Percentiles rank a stretch among this genome's conserved stretches.
These are phyloP conservation scores for Tolypocladium ophioglossoides DNA, from an alignment of 2,329 filamentous ascomycete genomes.

Conservation along the genomic window DNA sequence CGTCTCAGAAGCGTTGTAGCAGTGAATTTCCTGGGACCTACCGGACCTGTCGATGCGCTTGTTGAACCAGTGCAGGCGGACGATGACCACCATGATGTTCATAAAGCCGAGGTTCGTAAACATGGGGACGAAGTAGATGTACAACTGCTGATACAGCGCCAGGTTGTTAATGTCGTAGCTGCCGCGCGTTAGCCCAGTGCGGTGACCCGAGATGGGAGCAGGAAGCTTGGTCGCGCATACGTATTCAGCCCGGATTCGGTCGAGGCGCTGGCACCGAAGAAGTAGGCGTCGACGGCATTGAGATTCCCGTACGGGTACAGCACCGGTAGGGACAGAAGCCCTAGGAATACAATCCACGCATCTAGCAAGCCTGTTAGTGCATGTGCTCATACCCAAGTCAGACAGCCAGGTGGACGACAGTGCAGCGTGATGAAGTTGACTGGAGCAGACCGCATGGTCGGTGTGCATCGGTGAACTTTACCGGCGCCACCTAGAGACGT, in stretches of 20 bases:
- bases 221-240: conserved; percentile 20
- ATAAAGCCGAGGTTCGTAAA: too few species aligned
- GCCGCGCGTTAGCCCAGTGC: conserved; percentile 4
- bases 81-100: too few species aligned
- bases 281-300: conserved; percentile 33
- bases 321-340: conserved; percentile 1
- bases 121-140: too few species aligned
- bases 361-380: background rate
- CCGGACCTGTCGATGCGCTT: too few species aligned
- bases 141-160: conserved; percentile 31
- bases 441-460: background rate
- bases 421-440: background rate
- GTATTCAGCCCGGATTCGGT: conserved; percentile 41
- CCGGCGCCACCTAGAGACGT: too few species aligned
- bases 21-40: too few species aligned
- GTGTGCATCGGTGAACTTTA: too few species aligned
- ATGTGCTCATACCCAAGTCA: too few species aligned
- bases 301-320: background rate
- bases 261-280: conserved; percentile 36
- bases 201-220: too few species aligned
- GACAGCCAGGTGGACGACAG: background rate
- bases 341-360: background rate
- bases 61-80: too few species aligned
- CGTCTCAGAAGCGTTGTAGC: too few species aligned
- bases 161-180: too few species aligned